Evolutionary conservation across 176 grass and related monocot species (phyloP), one percentile per base, ranked within the genome.

Genomic region (Aegilops bicornis): DNA sequence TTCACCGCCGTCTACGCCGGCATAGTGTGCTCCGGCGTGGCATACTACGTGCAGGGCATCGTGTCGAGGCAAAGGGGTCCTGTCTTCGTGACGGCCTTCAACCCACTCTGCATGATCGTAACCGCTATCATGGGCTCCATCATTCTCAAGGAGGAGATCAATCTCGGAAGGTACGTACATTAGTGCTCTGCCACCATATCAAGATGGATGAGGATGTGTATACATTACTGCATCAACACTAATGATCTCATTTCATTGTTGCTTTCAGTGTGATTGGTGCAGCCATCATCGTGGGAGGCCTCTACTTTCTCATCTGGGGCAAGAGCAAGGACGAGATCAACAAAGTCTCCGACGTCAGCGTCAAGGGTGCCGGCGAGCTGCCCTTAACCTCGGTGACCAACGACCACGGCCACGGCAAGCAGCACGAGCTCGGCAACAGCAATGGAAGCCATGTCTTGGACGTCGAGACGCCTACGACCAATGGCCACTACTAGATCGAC

Each of bases 21-120:
- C 3, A 91, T 99, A 36, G 86, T 96, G 64, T 99, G 97, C 66
- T 99, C 97, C 33, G 97, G 97, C 0, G 87, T 99, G n/a, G 88
- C 97, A 4, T 99, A 96, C 89, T 99, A 99, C 69, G 89, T 96
- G 60, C 97, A 99, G 52, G 97, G 92, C 9, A 6, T 96, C 64
- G 94, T 96, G 86, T 92, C 95, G 14, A 90, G 81, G 62, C 84
- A 89, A 40, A 94, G 97, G 48, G 97, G 97, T 1, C 94, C 97
- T 14, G 97, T 99, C 16, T 99, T 96, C 85, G 94, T 96, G 10
- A 94, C 97, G 10, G 97, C 97, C 39, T 99, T 99, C 88, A 99
- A 90, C 79, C 97, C 97, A 4, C 92, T 99, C 20, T 99, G 97
- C 94, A 99, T 99, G 97, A 99, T 99, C 82, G 64, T 94, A 64